phyloP scores from a whole-genome alignment of 345 rosid genomes.

The Populus davidiana region DNA sequence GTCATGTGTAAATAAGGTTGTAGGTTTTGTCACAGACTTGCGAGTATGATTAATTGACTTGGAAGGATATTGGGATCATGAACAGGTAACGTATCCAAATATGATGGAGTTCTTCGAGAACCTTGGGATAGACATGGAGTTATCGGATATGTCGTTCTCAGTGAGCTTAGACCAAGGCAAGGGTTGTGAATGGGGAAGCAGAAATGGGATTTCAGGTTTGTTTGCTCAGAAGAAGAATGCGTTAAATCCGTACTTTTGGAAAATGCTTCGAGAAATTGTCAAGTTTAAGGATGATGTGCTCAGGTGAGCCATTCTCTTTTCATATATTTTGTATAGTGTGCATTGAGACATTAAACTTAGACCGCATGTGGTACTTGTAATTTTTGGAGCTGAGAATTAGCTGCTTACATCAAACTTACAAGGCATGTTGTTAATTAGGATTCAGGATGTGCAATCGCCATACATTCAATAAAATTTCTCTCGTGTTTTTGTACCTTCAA shows the following conservation, averaged over 20 bases:
- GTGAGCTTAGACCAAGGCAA: constrained; percentile 71
- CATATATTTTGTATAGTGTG: background rate
- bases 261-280: constrained; percentile 67
- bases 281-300: constrained; percentile 67
- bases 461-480: background rate
- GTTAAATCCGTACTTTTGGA: constrained; percentile 71
- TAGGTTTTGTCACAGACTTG: too few relatives aligned
- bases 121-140: constrained; percentile 77
- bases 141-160: constrained; percentile 79
- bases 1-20: too few relatives aligned
- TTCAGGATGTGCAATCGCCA: background rate
- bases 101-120: constrained; percentile 86
- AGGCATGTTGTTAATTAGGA: background rate
- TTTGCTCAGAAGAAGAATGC: constrained; percentile 71
- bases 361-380: background rate
- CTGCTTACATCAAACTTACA: background rate
- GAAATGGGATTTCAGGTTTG: constrained; percentile 62
- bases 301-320: constrained; percentile 27
- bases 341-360: background rate
- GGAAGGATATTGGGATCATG: background rate
- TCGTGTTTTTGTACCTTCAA: too few relatives aligned
- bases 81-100: constrained; percentile 88
- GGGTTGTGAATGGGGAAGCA: constrained; percentile 93
- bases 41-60: background rate
- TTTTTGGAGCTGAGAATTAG: background rate